Conservation (phyloP, 2,329 filamentous ascomycete genomes). For the Tolypocladium tropicale region DNA sequence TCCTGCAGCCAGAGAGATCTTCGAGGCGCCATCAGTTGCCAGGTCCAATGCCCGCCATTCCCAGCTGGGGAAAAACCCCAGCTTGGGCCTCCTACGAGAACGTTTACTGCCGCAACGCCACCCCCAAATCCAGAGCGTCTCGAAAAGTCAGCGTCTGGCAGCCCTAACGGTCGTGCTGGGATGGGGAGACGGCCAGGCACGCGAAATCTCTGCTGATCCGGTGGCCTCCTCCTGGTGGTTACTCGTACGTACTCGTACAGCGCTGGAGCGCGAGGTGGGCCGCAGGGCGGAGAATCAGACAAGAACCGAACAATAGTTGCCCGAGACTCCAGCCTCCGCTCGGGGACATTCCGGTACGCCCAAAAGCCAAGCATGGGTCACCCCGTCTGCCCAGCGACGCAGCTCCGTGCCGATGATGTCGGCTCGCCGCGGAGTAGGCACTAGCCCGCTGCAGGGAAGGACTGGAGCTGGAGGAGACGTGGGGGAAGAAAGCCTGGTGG, state of each 20-base stretch:
- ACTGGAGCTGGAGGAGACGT: neutral
- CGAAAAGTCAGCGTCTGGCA: neutral
- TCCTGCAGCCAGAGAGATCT: neutral
- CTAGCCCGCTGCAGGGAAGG: neutral
- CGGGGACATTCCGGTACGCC: neutral
- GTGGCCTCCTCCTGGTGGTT: neutral
- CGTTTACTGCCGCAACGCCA: neutral
- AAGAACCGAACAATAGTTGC: neutral
- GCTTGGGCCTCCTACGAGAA: neutral
- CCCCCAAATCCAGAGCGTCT: neutral
- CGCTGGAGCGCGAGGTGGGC: neutral
- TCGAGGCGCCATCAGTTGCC: neutral
- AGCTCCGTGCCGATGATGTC: neutral
- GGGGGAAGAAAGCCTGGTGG: neutral
- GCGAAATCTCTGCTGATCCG: conserved; percentile 1
- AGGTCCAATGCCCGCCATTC: neutral
- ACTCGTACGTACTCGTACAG: neutral
- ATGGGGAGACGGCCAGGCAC: no score
- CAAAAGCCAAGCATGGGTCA: neutral
- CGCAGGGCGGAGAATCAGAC: neutral
- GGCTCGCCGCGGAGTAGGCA: neutral
- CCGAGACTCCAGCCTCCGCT: neutral
- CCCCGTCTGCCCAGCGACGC: neutral
- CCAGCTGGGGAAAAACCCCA: neutral
- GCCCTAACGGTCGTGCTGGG: no score